Evolutionary conservation across 2,329 filamentous ascomycete genomes (phyloP).

Genomic region (Celoporthe dispersa): DNA sequence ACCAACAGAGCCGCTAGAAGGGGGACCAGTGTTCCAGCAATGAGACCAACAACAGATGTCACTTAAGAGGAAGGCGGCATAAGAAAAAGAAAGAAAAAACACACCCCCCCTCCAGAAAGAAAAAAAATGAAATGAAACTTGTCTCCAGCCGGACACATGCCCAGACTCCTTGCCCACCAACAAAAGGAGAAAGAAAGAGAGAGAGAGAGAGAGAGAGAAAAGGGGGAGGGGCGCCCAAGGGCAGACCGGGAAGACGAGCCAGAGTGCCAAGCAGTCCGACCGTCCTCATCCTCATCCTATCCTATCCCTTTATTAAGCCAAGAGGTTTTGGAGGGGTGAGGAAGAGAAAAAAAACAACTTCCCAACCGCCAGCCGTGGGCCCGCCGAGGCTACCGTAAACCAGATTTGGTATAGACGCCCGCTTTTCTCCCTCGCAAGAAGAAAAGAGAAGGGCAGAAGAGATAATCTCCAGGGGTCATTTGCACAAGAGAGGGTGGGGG

Average conservation of each 20-base stretch:
- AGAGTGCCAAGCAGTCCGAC: slow-evolving; percentile 1
- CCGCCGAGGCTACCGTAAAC: background rate
- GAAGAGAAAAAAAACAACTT: background rate
- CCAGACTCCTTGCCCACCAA: background rate
- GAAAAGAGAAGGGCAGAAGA: background rate
- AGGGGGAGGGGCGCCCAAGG: background rate
- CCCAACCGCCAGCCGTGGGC: background rate
- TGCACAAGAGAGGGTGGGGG: background rate
- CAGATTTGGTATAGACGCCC: background rate
- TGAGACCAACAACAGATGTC: background rate
- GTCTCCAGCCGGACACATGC: background rate
- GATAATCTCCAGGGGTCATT: background rate
- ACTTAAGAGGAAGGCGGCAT: too few species aligned
- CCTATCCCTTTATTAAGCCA: background rate
- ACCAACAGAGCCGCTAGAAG: background rate
- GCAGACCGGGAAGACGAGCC: background rate
- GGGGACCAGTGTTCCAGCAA: too few species aligned
- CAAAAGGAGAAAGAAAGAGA: background rate
- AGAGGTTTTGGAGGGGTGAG: background rate
- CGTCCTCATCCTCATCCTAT: background rate
- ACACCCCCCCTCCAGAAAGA: too few species aligned
- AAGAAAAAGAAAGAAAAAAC: too few species aligned
- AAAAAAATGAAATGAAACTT: background rate
- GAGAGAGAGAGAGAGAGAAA: background rate
- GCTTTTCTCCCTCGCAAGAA: background rate